A percentile compares a stretch with the other conserved stretches of the same genome.
phyloP scores from a whole-genome alignment of 2,329 filamentous ascomycete species.

The Biscogniauxia sp. region DNA sequence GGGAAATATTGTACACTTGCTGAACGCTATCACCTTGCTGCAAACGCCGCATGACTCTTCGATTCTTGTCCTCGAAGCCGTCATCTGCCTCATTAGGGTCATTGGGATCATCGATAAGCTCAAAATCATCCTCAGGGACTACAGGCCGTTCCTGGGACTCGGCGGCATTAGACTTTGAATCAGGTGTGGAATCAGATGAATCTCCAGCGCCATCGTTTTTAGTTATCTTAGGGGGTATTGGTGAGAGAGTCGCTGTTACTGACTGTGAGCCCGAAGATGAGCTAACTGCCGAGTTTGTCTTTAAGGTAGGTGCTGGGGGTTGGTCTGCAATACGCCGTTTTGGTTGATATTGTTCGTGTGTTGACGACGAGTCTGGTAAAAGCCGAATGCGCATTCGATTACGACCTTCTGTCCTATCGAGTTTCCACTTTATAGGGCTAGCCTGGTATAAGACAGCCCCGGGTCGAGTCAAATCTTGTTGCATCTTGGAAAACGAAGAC shows the following conservation, averaged over 20 bases:
- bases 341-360: conserved; percentile 75
- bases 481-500: conserved; percentile 73
- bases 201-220: conserved; percentile 20
- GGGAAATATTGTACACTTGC: conserved; percentile 91
- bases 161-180: conserved; percentile 24
- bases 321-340: conserved; percentile 65
- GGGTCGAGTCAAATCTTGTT: conserved; percentile 73
- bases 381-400: conserved; percentile 92
- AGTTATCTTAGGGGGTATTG: conserved; percentile 18
- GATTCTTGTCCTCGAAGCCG: conserved; percentile 93
- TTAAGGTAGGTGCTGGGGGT: conserved; percentile 34
- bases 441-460: conserved; percentile 75
- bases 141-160: conserved; percentile 29
- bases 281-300: conserved; percentile 25
- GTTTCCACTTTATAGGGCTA: conserved; percentile 73
- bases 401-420: conserved; percentile 92
- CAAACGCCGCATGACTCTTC: conserved; percentile 93
- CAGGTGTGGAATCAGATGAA: conserved; percentile 16
- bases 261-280: conserved; percentile 14
- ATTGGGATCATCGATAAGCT: conserved; percentile 91
- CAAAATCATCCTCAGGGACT: conserved; percentile 82
- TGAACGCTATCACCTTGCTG: conserved; percentile 90
- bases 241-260: conserved; percentile 17
- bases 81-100: conserved; percentile 71
- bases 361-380: conserved; percentile 69